Evolutionary conservation across 257 asterid genomes (phyloP), one percentile per base, ranked within the genome.

Genomic region (Ilex asprella): DNA sequence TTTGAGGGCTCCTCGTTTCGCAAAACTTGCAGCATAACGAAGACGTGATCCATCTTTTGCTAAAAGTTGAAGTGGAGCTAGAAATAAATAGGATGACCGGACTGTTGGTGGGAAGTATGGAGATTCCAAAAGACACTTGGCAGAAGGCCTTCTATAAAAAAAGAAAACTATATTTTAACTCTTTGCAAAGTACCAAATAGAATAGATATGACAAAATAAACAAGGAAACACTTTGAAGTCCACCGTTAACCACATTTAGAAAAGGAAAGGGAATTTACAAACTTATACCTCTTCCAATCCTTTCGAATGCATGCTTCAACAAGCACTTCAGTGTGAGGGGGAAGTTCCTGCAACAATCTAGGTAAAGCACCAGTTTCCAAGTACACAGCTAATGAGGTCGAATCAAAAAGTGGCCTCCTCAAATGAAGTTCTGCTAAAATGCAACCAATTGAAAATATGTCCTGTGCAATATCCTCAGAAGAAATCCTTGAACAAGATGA

Each of bases 361-460:
- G 97, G 97, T 66, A 75, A 73, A 76, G 75, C 75, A 60, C 91
- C 91, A 65, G 74, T 78, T 74, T 83, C 86, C 79, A 85, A 63
- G 83, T 76, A 89, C 49, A 81, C 73, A 70, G 54, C 71, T 59
- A 78, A 73, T 12, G 91, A 76, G 70, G 72, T 69, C 31, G 79
- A 71, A 80, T 86, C 85, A 81, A 92, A 92, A 55, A 89, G 94
- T 56, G 99, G 99, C 74, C 74, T 81, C 67, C 80, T 80, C 81
- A 80, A 68, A 66, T 89, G 83, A 73, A 92, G 89, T 76, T 92
- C 97, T 53, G 97, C 95, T 63, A 92, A 78, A 71, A 89, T 85
- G 75, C 99, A 92, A 57, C 99, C 99, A 79, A 87, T 63, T 31
- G 91, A 81, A 82, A 92, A 92, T 72, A 89, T 83, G 77, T 92